phyloP scores from a whole-genome alignment of 106 monocot species.

The Dioscorea zingiberensis region DNA sequence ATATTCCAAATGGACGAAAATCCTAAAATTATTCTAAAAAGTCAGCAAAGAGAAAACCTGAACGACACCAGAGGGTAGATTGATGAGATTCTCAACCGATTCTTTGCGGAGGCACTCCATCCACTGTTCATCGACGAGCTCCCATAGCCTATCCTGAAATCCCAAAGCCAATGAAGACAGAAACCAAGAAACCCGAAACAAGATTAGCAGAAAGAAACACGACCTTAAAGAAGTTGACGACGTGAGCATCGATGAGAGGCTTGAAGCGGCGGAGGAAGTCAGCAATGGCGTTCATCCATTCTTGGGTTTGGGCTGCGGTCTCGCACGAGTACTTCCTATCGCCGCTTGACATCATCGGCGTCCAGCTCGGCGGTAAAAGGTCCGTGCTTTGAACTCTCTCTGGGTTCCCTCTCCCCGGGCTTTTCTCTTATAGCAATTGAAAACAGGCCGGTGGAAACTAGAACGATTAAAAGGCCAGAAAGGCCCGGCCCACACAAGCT shows the following conservation, averaged over 20 bases:
- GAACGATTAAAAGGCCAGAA: too few relatives aligned
- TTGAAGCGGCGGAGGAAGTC: constrained; percentile 48
- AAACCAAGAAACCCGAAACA: background rate
- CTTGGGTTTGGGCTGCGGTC: constrained; percentile 42
- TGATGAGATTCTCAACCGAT: constrained; percentile 55
- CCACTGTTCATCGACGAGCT: constrained; percentile 65
- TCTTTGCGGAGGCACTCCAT: constrained; percentile 72
- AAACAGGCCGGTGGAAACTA: too few relatives aligned
- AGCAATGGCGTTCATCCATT: constrained; percentile 83
- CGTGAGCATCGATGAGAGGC: constrained; percentile 72
- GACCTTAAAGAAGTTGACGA: constrained; percentile 97
- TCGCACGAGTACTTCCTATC: constrained; percentile 37
- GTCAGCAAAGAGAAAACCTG: constrained; percentile 20
- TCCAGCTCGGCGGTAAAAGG: too few relatives aligned
- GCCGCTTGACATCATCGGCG: constrained; percentile 10
- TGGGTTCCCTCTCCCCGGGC: too few relatives aligned
- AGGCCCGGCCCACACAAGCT: too few relatives aligned
- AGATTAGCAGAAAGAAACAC: background rate
- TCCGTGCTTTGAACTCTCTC: too few relatives aligned
- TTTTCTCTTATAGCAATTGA: too few relatives aligned
- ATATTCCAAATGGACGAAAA: background rate
- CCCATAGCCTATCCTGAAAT: constrained; percentile 75
- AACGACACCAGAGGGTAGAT: constrained; percentile 56
- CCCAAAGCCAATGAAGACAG: background rate
- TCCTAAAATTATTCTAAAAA: background rate